Evolutionary conservation across 768 basidiomycete species (phyloP).

Genomic region (Amanita phalloides): DNA sequence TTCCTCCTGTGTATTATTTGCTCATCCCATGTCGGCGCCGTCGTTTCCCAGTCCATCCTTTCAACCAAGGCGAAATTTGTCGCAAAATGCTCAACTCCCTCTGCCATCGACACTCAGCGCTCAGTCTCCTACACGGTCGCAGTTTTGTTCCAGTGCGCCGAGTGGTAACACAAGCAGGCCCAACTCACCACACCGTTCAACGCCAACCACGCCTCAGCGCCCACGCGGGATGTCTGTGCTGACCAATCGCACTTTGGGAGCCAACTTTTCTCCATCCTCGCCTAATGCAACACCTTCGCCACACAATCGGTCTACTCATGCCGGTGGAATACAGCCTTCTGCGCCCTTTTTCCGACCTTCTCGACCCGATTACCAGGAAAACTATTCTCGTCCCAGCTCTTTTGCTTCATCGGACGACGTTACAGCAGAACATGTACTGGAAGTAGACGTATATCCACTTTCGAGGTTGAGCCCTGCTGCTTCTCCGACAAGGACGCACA

Average conservation of each 20-base stretch:
- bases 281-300: constrained; percentile 13
- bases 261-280: constrained; percentile 9
- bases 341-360: constrained; percentile 72
- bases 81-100: constrained; percentile 19
- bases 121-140: constrained; percentile 10
- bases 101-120: constrained; percentile 23
- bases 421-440: constrained; percentile 4
- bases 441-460: constrained; percentile 17
- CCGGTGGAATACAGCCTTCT: constrained; percentile 67
- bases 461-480: constrained; percentile 1
- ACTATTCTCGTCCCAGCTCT: constrained; percentile 31
- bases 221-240: constrained; percentile 3
- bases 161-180: constrained; percentile 4
- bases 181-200: constrained; percentile 12
- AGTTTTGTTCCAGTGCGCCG: constrained; percentile 3
- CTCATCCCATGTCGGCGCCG: constrained; percentile 12
- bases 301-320: constrained; percentile 40
- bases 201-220: constrained; percentile 12
- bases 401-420: constrained; percentile 19
- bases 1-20: neutral
- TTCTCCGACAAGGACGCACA: neutral
- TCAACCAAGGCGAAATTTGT: constrained; percentile 15
- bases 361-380: constrained; percentile 38
- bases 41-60: constrained; percentile 14
- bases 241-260: constrained; percentile 7